Base-by-base conservation (phyloP, 352 stramenopile genomes). In the Pythium insidiosum region DNA sequence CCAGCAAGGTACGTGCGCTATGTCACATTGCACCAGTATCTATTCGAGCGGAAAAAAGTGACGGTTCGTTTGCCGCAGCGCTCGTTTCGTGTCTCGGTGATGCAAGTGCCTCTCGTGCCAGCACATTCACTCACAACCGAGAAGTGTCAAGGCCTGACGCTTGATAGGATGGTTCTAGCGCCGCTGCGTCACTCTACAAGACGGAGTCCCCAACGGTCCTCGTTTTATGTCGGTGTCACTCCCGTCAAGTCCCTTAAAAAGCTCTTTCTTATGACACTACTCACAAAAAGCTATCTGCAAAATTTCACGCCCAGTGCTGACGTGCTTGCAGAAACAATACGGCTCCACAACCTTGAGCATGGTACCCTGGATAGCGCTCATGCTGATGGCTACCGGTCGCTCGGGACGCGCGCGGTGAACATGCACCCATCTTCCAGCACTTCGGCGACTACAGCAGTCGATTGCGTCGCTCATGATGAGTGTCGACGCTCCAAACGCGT, bases 141-240 rank as follows among this genome's bases (percentile, higher is more conserved):
- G 36, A 53, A 53, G 15, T 53, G 46, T 31, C 46, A 46, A 24
- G 46, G 36, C 6, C 37, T 53, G 0, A 46, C 46, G 3, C 35
- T 45, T 1, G 44, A 52, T 10, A 52, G 38, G n/a, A 44, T 52
- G 35, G 24, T 52, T 21, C 36, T 52, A 4, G 44, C 35, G 13
- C 44, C 36, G 2, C 36, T 44, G 15, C 34, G 44, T 0, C 44
- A 52, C n/a, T 22, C 28, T 38, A 52, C 35, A 10, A 34, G 44
- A 5, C 44, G 35, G 7, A 38, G 22, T 16, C 44, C 44, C 6
- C 44, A 53, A 15, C 25, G 37, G 2, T 53, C 46, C 5, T 53
- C 46, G 4, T 38, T 53, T 15, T 53, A 45, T 18, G 46, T 46
- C 9, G 46, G 36, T 0, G 46, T 46, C 4, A 45, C 26, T 4